Conservation (phyloP, 371 early-diverging fungal species). For the Syncephalis fuscata region DNA sequence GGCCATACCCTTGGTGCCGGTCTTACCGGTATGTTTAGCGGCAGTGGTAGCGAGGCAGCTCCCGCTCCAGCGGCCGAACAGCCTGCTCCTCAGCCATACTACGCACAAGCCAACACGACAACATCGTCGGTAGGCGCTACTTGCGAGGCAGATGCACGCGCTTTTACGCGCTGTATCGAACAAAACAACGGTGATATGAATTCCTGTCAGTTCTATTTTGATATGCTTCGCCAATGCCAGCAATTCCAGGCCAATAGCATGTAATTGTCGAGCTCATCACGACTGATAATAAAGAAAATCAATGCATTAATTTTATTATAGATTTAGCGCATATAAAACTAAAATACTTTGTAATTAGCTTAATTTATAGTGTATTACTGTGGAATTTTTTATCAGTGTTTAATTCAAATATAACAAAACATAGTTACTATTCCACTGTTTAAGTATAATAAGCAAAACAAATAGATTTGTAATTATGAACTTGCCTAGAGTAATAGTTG, state of each 20-base stretch:
- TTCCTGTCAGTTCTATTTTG: conserved; percentile 75
- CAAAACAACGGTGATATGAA: conserved; percentile 52
- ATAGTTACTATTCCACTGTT: no score
- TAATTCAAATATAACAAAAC: no score
- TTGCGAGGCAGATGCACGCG: conserved; percentile 75
- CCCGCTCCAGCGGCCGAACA: conserved; percentile 7
- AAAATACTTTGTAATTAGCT: no score
- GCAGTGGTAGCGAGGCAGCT: conserved; percentile 22
- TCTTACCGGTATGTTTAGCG: conserved; percentile 50
- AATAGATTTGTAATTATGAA: no score
- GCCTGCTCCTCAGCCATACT: conserved; percentile 10
- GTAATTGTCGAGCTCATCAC: no score
- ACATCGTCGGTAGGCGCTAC: conserved; percentile 15
- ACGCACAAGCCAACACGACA: conserved; percentile 22
- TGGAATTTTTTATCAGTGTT: no score
- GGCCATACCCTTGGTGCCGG: conserved; percentile 58
- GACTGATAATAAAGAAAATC: no score
- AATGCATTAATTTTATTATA: no score
- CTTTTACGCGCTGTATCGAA: conserved; percentile 75
- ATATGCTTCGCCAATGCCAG: conserved; percentile 76
- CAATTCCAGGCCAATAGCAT: conserved; percentile 25
- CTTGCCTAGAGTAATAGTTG: no score
- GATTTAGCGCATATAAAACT: no score
- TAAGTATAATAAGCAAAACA: no score
- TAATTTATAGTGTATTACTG: no score